A percentile compares a stretch with the other conserved stretches of the same genome.
Conservation (phyloP, 2,329 filamentous ascomycete species). For the Ophiocordyceps polyrhachis-furcata region DNA sequence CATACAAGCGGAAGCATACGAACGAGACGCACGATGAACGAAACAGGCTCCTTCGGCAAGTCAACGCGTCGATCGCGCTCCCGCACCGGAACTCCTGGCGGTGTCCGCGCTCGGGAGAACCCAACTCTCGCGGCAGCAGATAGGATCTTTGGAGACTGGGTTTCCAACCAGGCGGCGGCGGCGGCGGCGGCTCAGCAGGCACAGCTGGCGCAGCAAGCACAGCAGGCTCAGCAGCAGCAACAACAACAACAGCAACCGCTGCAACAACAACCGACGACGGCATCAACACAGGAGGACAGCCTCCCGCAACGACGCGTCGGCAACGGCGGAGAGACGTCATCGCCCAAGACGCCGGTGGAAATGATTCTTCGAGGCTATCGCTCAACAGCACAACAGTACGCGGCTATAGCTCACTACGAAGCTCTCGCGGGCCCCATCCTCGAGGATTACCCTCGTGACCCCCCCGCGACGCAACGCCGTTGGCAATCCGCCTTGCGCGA, state of each 20-base stretch:
- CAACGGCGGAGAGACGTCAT: neutral
- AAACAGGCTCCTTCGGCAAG: constrained; percentile 47
- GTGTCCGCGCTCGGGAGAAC: constrained; percentile 35
- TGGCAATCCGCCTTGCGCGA: constrained; percentile 61
- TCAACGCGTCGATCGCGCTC: constrained; percentile 45
- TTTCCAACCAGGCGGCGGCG: constrained; percentile 24
- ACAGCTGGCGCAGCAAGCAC: constrained; percentile 12
- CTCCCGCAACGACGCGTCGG: neutral
- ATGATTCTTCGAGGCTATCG: constrained; percentile 71
- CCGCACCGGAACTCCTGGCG: constrained; percentile 34
- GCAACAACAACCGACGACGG: constrained; percentile 50
- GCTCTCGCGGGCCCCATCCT: constrained; percentile 70
- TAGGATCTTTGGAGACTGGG: constrained; percentile 40
- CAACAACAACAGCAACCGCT: constrained; percentile 11
- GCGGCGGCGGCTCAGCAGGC: constrained; percentile 11
- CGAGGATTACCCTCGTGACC: constrained; percentile 79
- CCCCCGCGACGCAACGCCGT: constrained; percentile 49
- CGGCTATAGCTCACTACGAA: constrained; percentile 78
- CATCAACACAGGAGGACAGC: neutral
- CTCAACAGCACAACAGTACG: constrained; percentile 51
- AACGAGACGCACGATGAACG: constrained; percentile 33
- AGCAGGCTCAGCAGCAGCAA: constrained; percentile 36
- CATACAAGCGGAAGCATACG: constrained; percentile 24
- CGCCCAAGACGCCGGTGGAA: constrained; percentile 37
- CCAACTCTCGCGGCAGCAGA: constrained; percentile 43